Base-by-base conservation (phyloP, 352 stramenopile genomes). In the Phytopythium cucurbitacearum region DNA sequence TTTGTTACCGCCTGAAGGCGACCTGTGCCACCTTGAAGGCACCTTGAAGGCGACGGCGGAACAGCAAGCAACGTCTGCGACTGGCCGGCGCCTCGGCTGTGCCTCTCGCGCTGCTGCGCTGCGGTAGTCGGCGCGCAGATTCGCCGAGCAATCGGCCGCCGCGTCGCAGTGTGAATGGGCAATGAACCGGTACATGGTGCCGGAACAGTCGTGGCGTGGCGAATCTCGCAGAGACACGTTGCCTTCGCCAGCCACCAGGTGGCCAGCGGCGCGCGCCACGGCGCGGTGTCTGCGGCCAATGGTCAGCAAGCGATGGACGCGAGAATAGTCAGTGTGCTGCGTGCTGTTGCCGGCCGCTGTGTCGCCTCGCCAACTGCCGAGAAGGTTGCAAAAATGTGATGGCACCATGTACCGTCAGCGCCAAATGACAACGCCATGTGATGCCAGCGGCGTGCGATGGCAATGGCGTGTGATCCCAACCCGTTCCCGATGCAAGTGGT, bases 331-430 rank as follows among this genome's bases (percentile, higher is more conserved):
- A 11, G 13, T 51, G 15, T 51, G 46, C 32, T 34, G 39, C 33
- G 40, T 41, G 34, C 46, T 51, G 34, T 67, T 63, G 10, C 21
- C 33, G 3, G 33, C 10, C 1, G 60, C 51, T 0, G 55, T 59
- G 34, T 70, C 58, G 16, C 28, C 45, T 36, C 52, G 43, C 28
- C 37, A 21, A n/a, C 48, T 51, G 37, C 46, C 40, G 11, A 56
- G 47, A 4, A 16, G 38, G 12, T 11, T 54, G 2, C 48, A 68
- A 51, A 52, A 48, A n/a, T 75, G 62, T 53, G 61, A 67, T 10
- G 65, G 61, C 8, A 62, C 47, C 13, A 41, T 70, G 54, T 73
- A 60, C 57, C 57, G 53, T 16, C 45, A 60, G 38, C 70, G 62
- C 36, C 7, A 12, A 9, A 36, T 42, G 10, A 16, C 0, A 51